These are phyloP conservation scores for Actinomucor elegans DNA, from an alignment of 371 early-diverging fungal species.

Conservation along the genomic window DNA sequence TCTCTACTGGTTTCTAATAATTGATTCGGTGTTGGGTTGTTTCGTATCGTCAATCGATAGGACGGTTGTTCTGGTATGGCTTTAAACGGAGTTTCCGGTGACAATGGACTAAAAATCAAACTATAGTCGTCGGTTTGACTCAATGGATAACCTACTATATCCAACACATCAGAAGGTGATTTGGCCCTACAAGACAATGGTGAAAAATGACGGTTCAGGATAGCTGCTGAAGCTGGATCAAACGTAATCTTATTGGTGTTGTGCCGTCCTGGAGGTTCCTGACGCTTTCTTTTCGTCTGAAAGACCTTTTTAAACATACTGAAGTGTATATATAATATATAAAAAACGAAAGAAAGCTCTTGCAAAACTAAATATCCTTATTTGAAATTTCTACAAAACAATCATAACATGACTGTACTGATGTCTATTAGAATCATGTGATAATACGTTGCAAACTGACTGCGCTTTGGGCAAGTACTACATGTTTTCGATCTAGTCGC, in stretches of 20 bases:
- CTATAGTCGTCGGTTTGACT: neutral
- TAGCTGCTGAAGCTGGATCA: constrained; percentile 18
- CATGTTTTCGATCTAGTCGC: too few relatives aligned
- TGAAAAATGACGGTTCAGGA: constrained; percentile 21
- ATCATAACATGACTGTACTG: too few relatives aligned
- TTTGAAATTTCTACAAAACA: too few relatives aligned
- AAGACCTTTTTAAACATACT: constrained; percentile 19
- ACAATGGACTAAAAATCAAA: constrained; percentile 1
- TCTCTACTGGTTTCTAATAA: constrained; percentile 15
- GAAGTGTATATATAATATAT: too few relatives aligned
- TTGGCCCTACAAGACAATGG: constrained; percentile 21
- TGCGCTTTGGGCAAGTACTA: too few relatives aligned
- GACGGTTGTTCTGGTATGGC: neutral
- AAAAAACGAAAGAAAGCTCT: too few relatives aligned
- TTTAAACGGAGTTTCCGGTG: constrained; percentile 6
- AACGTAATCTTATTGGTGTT: constrained; percentile 6
- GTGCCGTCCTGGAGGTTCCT: constrained; percentile 8
- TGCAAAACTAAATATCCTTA: too few relatives aligned
- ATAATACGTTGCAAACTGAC: too few relatives aligned
- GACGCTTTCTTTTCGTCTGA: constrained; percentile 5
- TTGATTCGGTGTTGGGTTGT: neutral
- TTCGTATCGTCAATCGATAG: constrained; percentile 6
- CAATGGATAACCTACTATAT: constrained; percentile 25
- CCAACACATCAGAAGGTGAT: constrained; percentile 30
- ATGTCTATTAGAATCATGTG: too few relatives aligned